A percentile compares a stretch with the other conserved stretches of the same genome.
phyloP scores from a whole-genome alignment of 805 yeast species.

The Candida manassasensis region DNA sequence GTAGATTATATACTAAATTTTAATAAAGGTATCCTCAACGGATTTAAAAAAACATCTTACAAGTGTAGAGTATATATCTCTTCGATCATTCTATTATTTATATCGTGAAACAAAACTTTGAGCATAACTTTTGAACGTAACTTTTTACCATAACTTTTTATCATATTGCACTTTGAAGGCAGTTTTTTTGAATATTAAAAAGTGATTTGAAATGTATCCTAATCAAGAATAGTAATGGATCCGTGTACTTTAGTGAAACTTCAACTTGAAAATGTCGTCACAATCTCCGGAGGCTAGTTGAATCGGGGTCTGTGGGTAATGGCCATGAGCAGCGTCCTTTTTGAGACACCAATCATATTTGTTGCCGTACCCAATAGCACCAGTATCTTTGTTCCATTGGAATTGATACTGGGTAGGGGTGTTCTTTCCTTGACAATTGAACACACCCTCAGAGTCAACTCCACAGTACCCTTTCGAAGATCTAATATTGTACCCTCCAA shows the following conservation, averaged over 20 bases:
- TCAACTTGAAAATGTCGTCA: slow-evolving; percentile 8
- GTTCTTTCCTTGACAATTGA: slow-evolving; percentile 17
- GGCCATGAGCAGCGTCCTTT: slow-evolving; percentile 27
- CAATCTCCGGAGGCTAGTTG: slow-evolving; percentile 16
- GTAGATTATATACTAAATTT: slow-evolving; percentile 21
- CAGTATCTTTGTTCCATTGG: slow-evolving; percentile 44
- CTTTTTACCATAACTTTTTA: no score
- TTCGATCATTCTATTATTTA: no score
- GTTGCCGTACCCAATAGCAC: slow-evolving; percentile 58
- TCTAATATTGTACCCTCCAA: slow-evolving; percentile 68
- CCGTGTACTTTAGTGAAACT: no score
- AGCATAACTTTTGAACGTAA: no score
- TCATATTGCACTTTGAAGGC: no score
- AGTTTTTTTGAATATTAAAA: no score
- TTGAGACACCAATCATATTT: slow-evolving; percentile 55
- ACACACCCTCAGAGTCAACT: slow-evolving; percentile 19
- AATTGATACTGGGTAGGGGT: slow-evolving; percentile 42
- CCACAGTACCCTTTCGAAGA: slow-evolving; percentile 77
- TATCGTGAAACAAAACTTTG: no score
- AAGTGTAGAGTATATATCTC: no score
- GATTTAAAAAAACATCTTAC: slow-evolving; percentile 18
- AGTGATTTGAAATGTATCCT: no score
- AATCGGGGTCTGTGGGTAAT: slow-evolving; percentile 19
- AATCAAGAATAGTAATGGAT: no score
- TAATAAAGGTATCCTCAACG: slow-evolving; percentile 39